Conservation (phyloP, 2,329 filamentous ascomycete genomes). For the Pestalotiopsis sp. region DNA sequence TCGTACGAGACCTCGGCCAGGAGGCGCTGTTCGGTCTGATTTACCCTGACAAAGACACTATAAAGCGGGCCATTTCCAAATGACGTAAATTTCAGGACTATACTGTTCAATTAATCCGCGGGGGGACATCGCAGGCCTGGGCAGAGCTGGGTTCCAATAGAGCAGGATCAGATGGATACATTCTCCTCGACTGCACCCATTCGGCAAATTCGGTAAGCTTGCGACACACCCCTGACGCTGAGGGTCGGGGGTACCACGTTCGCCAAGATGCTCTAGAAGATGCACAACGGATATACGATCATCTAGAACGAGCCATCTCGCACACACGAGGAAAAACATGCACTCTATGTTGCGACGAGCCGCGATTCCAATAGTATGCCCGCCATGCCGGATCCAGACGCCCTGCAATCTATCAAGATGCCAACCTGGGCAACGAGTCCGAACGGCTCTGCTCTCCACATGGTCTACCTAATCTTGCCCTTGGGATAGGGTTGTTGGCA, state of each 20-base stretch:
- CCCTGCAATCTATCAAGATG: not conserved
- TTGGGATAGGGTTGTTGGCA: not conserved
- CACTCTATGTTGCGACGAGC: not conserved
- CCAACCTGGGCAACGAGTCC: not conserved
- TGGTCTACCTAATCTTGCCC: not conserved
- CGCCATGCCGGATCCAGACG: not conserved
- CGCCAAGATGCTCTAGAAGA: not conserved
- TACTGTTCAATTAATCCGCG: slow-evolving; percentile 11
- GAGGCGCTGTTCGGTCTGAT: slow-evolving; percentile 1
- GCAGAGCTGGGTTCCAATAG: not conserved
- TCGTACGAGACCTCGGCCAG: not conserved
- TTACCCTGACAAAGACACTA: slow-evolving; percentile 14
- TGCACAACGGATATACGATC: not conserved
- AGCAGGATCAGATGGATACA: not conserved
- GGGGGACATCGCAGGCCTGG: not conserved
- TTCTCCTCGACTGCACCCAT: not conserved
- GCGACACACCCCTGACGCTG: not conserved
- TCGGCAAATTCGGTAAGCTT: not conserved
- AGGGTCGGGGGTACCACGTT: not conserved
- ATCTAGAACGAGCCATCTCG: not conserved
- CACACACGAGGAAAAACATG: not conserved
- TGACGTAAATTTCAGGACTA: slow-evolving; percentile 15
- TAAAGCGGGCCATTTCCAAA: slow-evolving; percentile 13
- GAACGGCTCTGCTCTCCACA: not conserved
- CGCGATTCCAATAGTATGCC: not conserved